Evolutionary conservation across 2,329 filamentous ascomycete genomes (phyloP).

Genomic region (Hymenoscyphus albidus): DNA sequence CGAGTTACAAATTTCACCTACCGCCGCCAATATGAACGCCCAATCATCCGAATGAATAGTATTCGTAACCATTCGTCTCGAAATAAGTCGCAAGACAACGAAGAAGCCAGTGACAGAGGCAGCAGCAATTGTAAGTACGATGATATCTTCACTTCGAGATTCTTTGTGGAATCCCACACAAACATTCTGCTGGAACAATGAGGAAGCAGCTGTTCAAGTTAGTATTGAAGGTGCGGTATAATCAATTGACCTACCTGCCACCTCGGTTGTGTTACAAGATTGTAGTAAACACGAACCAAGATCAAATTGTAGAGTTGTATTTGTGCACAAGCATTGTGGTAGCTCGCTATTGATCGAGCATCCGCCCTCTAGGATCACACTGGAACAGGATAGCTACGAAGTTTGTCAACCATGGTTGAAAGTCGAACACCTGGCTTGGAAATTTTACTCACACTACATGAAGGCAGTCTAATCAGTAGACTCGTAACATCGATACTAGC

Average conservation of each 20-base stretch:
- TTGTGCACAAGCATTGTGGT: slow-evolving; percentile 17
- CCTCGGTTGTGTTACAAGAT: slow-evolving; percentile 15
- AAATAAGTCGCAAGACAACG: slow-evolving; percentile 19
- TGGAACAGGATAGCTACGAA: not conserved
- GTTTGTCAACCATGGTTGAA: not conserved
- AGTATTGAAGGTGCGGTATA: not conserved
- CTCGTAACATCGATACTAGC: not conserved
- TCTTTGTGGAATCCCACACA: slow-evolving; percentile 17
- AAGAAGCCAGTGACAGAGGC: slow-evolving; percentile 18
- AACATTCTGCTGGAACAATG: slow-evolving; percentile 16
- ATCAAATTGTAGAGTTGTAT: slow-evolving; percentile 14
- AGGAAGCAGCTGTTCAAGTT: slow-evolving; percentile 4
- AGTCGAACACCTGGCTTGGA: not conserved
- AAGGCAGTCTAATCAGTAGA: not conserved
- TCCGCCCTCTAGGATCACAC: not conserved
- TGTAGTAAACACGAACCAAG: slow-evolving; percentile 14
- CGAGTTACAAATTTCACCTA: slow-evolving; percentile 4
- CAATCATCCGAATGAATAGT: slow-evolving; percentile 24
- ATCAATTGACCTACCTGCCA: not conserved
- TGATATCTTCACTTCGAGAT: slow-evolving; percentile 18
- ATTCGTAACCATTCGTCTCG: slow-evolving; percentile 16
- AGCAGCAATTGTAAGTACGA: slow-evolving; percentile 15
- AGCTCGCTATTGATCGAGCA: not conserved
- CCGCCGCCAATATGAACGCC: slow-evolving; percentile 15
- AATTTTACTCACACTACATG: not conserved